Conservation (phyloP, 1,284 basidiomycete species). For the Termitomyces sp. region DNA sequence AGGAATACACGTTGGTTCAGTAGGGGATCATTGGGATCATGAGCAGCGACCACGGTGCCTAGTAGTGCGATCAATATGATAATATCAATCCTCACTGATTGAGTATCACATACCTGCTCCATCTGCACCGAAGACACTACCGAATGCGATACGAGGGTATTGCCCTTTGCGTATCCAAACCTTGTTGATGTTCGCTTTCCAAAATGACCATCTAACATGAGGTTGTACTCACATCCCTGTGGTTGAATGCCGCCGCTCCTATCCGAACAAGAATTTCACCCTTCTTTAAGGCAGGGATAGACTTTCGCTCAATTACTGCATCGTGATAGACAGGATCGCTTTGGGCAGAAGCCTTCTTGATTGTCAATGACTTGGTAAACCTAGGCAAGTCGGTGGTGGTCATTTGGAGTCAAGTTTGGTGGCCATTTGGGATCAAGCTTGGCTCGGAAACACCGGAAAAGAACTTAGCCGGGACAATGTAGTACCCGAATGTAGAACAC, state of each 20-base stretch:
- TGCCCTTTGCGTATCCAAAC: constrained; percentile 69
- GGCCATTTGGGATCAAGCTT: too few relatives aligned
- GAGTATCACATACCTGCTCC: constrained; percentile 49
- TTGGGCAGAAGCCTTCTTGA: constrained; percentile 31
- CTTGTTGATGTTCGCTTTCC: constrained; percentile 29
- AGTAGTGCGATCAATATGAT: background rate
- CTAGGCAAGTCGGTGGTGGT: constrained; percentile 22
- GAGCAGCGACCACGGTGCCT: constrained; percentile 63
- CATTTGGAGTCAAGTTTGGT: background rate
- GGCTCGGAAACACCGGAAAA: background rate
- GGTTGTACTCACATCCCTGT: constrained; percentile 63
- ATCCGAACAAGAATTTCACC: constrained; percentile 65
- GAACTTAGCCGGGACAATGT: background rate
- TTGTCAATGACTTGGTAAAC: constrained; percentile 34
- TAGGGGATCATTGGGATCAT: constrained; percentile 47
- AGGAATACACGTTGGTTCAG: constrained; percentile 71
- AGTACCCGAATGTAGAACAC: too few relatives aligned
- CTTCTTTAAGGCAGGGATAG: constrained; percentile 42
- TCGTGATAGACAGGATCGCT: constrained; percentile 44
- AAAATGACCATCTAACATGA: background rate
- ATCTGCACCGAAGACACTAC: constrained; percentile 66
- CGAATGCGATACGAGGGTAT: constrained; percentile 64
- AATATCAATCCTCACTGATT: background rate
- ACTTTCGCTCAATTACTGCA: constrained; percentile 42
- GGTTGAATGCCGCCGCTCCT: constrained; percentile 72